phyloP scores from a whole-genome alignment of 2,329 filamentous ascomycete species.

The Trichothecium roseum region DNA sequence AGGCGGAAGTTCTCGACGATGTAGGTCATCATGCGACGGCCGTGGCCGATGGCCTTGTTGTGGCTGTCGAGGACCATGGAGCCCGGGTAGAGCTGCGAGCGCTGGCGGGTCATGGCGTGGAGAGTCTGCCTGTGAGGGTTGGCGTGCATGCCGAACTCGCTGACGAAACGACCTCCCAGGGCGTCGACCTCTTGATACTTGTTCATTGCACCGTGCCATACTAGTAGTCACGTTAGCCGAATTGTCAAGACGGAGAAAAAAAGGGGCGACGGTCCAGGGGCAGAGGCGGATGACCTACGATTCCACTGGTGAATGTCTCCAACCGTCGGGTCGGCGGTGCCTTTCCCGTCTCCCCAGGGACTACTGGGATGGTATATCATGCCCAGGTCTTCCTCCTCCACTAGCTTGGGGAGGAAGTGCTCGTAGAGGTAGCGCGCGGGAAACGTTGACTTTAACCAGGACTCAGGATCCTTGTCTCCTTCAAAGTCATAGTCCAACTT shows the following conservation, averaged over 20 bases:
- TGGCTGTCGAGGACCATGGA: conserved; percentile 69
- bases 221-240: conserved; percentile 10
- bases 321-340: conserved; percentile 52
- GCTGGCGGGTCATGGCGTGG: conserved; percentile 47
- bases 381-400: conserved; percentile 48
- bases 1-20: conserved; percentile 62
- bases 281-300: conserved; percentile 7
- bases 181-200: conserved; percentile 67
- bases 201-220: conserved; percentile 63
- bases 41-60: conserved; percentile 73
- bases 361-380: conserved; percentile 65
- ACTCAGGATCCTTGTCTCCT: conserved; percentile 59
- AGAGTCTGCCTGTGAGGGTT: conserved; percentile 60
- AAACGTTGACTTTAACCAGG: conserved; percentile 65
- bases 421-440: conserved; percentile 72
- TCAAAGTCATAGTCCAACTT: conserved; percentile 60
- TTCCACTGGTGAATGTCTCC: conserved; percentile 75
- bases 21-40: conserved; percentile 64
- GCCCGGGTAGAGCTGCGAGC: conserved; percentile 47
- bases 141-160: conserved; percentile 72
- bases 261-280: neutral
- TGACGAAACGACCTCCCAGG: conserved; percentile 66
- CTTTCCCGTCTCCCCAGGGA: conserved; percentile 54
- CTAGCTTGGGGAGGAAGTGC: conserved; percentile 57
- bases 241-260: neutral